These are phyloP conservation scores for Penicillium freii DNA, from an alignment of 2,329 filamentous ascomycete species.

Conservation along the genomic window DNA sequence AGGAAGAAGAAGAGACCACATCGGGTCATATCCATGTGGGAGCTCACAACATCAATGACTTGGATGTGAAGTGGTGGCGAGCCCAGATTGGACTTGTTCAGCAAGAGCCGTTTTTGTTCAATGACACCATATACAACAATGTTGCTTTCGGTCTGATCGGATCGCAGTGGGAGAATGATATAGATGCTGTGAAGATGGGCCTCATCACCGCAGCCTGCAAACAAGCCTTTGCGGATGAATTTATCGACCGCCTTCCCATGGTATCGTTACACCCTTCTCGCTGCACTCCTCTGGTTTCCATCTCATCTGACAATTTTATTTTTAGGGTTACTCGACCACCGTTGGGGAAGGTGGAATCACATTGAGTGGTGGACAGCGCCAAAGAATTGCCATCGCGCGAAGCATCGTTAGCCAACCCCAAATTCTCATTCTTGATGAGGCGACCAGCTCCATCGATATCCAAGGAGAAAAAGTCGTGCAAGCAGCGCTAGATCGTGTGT, in stretches of 20 bases:
- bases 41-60: constrained; percentile 52
- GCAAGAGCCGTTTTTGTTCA: constrained; percentile 68
- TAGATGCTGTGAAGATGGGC: constrained; percentile 43
- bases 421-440: constrained; percentile 72
- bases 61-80: constrained; percentile 63
- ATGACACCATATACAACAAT: constrained; percentile 63
- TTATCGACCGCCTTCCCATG: constrained; percentile 60
- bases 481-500: constrained; percentile 53
- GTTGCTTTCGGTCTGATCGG: constrained; percentile 57
- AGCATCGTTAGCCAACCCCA: constrained; percentile 65
- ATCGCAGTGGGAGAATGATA: constrained; percentile 36
- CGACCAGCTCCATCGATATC: constrained; percentile 65
- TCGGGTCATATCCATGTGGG: constrained; percentile 55
- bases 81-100: constrained; percentile 62
- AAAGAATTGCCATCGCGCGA: constrained; percentile 73
- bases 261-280: constrained; percentile 5
- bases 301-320: neutral
- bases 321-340: constrained; percentile 65
- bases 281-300: too few relatives aligned
- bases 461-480: constrained; percentile 57
- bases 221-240: constrained; percentile 68
- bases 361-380: constrained; percentile 80
- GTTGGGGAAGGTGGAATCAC: constrained; percentile 78
- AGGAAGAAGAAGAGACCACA: constrained; percentile 4
- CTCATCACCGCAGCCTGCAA: constrained; percentile 61